Base-by-base conservation (phyloP, 2,329 filamentous ascomycete species). In the Alternaria longipes region DNA sequence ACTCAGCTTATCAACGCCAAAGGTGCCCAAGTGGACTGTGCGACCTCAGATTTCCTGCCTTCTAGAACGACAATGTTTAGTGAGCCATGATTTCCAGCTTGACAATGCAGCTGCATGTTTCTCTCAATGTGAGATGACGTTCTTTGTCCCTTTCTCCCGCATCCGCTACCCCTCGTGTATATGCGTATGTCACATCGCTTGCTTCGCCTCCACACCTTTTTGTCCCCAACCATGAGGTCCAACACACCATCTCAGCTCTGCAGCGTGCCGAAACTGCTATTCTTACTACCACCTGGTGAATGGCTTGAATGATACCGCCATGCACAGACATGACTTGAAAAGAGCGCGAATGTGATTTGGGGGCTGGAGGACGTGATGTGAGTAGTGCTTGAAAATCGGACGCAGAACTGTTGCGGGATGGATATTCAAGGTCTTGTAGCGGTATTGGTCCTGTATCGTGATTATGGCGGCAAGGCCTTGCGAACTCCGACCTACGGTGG, bases 131-230 rank as follows among this genome's bases (percentile, higher is more conserved):
- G 14, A 9, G 46, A 50, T 38, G 30, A 36, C 20, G 30, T 36
- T 26, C 20, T n/a, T 24, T 50, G 46, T 36, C 18, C 46, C 32
- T 50, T 50, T 34, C 9, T 36, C 8, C 30, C 6, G 14, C 32
- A 50, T 3, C 20, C 14, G 14, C 8, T 46, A 18, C 41, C 30
- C 32, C 53, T 40, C 24, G 32, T 54, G n/a, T 26, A 18, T 32
- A 26, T 24, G 24, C 9, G 22, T 18, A n/a, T 18, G 11, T 16
- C 11, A 44, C 18, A 24, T 14, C 42, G 32, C 34, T 20, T 45
- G 22, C 56, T 58, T 38, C 32, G 56, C 56, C 49, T 41, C 50
- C 56, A 57, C 55, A 45, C 20, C 11, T 41, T 20, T 7, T 36
- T 18, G 5, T 34, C 45, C 36, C 20, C 41, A 26, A 55, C 54